These are phyloP conservation scores for Quambalaria eucalypti DNA, from an alignment of 1,284 basidiomycete species.

Conservation along the genomic window DNA sequence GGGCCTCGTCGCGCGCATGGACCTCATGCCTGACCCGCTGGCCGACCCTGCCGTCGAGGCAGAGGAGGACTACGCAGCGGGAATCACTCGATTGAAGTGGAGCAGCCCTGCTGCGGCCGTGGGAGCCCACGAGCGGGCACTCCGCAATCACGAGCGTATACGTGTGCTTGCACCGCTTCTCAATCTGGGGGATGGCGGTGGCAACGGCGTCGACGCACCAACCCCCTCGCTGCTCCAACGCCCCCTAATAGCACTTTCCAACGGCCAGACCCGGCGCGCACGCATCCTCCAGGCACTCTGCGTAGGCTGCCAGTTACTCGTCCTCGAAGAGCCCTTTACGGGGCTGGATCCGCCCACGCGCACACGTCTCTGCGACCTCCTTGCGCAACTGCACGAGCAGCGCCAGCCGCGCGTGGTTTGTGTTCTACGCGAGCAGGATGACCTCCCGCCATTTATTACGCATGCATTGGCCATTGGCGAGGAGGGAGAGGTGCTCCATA, in stretches of 20 bases:
- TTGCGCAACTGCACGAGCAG: constrained; percentile 56
- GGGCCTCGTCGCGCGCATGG: constrained; percentile 22
- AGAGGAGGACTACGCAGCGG: constrained; percentile 6
- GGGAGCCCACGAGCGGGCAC: constrained; percentile 1
- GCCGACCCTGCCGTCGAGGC: constrained; percentile 2
- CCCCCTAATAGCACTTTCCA: constrained; percentile 59
- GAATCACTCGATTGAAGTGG: constrained; percentile 21
- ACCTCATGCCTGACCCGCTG: constrained; percentile 33
- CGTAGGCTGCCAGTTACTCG: constrained; percentile 55
- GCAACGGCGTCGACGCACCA: no score
- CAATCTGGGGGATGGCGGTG: constrained; percentile 8
- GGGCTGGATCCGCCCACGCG: constrained; percentile 20
- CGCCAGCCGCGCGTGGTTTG: constrained; percentile 58
- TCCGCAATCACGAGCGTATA: constrained; percentile 13
- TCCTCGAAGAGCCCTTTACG: constrained; percentile 31
- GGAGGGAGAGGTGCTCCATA: constrained; percentile 49
- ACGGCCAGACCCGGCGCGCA: constrained; percentile 82
- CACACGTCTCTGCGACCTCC: constrained; percentile 23
- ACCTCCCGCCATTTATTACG: constrained; percentile 71
- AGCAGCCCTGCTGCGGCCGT: background rate
- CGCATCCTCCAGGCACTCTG: constrained; percentile 72
- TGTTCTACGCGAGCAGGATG: constrained; percentile 69
- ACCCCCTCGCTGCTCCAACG: constrained; percentile 21
- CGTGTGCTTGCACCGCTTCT: constrained; percentile 22
- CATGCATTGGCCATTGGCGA: constrained; percentile 60